These are phyloP conservation scores for Umbelopsis vinacea DNA, from an alignment of 192 early-diverging fungal species.

Conservation along the genomic window DNA sequence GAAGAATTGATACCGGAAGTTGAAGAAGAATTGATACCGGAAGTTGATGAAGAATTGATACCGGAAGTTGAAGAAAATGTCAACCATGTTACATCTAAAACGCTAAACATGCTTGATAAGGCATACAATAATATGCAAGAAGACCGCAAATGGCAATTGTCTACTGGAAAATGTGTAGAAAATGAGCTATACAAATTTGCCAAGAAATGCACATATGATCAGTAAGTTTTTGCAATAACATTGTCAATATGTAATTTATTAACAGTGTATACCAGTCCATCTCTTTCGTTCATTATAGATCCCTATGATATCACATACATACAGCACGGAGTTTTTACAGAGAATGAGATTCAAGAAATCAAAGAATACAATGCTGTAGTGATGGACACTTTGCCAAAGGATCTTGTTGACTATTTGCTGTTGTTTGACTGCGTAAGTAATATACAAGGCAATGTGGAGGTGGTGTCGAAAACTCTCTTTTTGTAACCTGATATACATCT, in stretches of 20 bases:
- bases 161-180: slow-evolving; percentile 33
- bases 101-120: slow-evolving; percentile 13
- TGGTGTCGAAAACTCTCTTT: slow-evolving; percentile 14
- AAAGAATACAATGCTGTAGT: slow-evolving; percentile 10
- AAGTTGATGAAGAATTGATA: neutral
- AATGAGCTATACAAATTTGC: slow-evolving; percentile 39
- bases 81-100: slow-evolving; percentile 14
- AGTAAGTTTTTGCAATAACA: slow-evolving; percentile 22
- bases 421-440: slow-evolving; percentile 27
- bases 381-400: slow-evolving; percentile 18
- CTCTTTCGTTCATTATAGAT: slow-evolving; percentile 34
- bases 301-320: slow-evolving; percentile 31
- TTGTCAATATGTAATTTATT: neutral
- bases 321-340: slow-evolving; percentile 27
- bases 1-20: too few relatives aligned
- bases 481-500: slow-evolving; percentile 24
- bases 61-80: neutral
- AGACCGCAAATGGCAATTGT: slow-evolving; percentile 30
- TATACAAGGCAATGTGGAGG: slow-evolving; percentile 18
- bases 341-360: slow-evolving; percentile 32
- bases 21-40: neutral
- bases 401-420: slow-evolving; percentile 24
- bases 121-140: slow-evolving; percentile 28
- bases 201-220: slow-evolving; percentile 32
- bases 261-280: slow-evolving; percentile 14